A percentile compares a stretch with the other conserved stretches of the same genome.
phyloP scores from a whole-genome alignment of 1,284 basidiomycete genomes.

The Ustilago loliicola region DNA sequence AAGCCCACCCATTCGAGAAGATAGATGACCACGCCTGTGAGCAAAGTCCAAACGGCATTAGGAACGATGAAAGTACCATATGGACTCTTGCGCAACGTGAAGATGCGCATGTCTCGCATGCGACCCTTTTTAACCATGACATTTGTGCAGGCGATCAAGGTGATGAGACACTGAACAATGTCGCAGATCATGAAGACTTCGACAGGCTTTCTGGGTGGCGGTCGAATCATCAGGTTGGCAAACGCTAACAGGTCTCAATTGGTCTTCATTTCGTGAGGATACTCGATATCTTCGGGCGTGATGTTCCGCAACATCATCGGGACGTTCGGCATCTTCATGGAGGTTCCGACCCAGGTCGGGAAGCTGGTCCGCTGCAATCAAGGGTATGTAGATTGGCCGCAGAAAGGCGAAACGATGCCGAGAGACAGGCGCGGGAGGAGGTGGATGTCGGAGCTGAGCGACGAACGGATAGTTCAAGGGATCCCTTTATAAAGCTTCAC shows the following conservation, averaged over 20 bases:
- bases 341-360: neutral
- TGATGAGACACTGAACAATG: constrained; percentile 23
- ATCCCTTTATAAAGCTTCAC: neutral
- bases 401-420: no score
- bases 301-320: constrained; percentile 3
- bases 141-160: constrained; percentile 3
- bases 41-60: constrained; percentile 20
- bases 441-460: neutral
- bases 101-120: constrained; percentile 1
- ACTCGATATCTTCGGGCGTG: neutral
- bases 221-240: constrained; percentile 4
- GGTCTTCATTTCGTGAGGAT: constrained; percentile 15
- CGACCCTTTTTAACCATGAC: constrained; percentile 28
- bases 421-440: neutral
- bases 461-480: neutral
- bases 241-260: constrained; percentile 11
- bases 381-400: no score
- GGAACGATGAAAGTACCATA: constrained; percentile 25
- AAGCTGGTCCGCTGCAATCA: neutral
- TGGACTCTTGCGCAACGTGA: constrained; percentile 12
- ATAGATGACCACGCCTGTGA: neutral
- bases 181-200: constrained; percentile 28
- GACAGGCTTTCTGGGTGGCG: constrained; percentile 13
- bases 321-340: neutral
- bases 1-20: constrained; percentile 3